Evolutionary conservation across 306 rosid species (phyloP), one percentile per base, ranked within the genome.

Genomic region (Hylodesmum podocarpum): DNA sequence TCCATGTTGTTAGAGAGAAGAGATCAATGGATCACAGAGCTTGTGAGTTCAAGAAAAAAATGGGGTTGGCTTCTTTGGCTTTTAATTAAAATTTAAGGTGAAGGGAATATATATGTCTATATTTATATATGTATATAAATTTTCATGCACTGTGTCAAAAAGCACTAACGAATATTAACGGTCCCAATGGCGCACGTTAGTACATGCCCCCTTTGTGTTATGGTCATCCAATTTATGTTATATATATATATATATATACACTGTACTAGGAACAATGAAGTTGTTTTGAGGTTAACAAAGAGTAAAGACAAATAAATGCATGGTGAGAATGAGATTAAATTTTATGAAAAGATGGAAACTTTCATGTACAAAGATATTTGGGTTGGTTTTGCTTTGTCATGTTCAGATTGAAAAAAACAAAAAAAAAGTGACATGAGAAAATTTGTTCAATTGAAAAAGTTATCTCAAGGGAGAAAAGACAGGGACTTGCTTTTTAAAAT

Each of bases 121-220:
- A 19, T 46, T 25, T 21, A 50, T 50, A 19, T 10, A 46, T 18
- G 2, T 47, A 10, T 24, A 54, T 54, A 54, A 3, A 55, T 6
- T 57, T 57, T 27, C 64, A 57, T 27, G 37, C 64, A 57, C 64
- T 57, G 19, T 39, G 58, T 12, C 63, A 16, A 16, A 81, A 50
- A 46, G 75, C 75, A 82, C 47, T 70, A 77, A 72, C 79, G 87
- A 76, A 77, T 82, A 84, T 89, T 83, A 87, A 87, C 91, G 76
- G 85, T 79, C 87, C 66, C 76, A 19, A 86, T 70, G 81, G 81
- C 79, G 66, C 86, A 51, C 68, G 83, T 78, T 70, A 77, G 84
- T n/a, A 43, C 22, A 71, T 55, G 54, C 14, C 47, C 19, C 31
- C 50, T 79, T 78, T 70, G 46, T 16, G 57, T 53, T 51, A 57